phyloP scores from a whole-genome alignment of 345 rosid species.

The Arabidopsis suecica region DNA sequence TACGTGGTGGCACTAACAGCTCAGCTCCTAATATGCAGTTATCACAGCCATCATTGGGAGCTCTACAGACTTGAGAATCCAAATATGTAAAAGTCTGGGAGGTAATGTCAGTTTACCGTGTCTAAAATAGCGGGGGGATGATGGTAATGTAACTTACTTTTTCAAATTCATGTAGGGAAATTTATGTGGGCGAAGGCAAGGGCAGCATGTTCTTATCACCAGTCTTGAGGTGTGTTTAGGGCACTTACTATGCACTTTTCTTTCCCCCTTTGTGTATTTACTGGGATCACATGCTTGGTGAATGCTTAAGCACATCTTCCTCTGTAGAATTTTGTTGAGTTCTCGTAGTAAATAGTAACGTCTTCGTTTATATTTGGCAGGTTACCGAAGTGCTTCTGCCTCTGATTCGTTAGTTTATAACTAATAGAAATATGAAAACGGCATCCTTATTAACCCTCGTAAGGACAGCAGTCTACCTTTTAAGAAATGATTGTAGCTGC shows the following conservation, averaged over 20 bases:
- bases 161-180: slow-evolving; percentile 68
- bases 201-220: slow-evolving; percentile 97
- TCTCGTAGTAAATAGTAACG: slow-evolving; percentile 26
- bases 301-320: slow-evolving; percentile 20
- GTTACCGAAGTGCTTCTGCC: slow-evolving; percentile 88
- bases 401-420: slow-evolving; percentile 79
- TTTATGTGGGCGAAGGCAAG: slow-evolving; percentile 93
- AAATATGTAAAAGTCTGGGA: slow-evolving; percentile 98
- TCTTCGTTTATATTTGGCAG: slow-evolving; percentile 56
- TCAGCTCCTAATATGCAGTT: slow-evolving; percentile 71
- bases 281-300: slow-evolving; percentile 19
- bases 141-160: slow-evolving; percentile 2
- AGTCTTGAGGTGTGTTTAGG: slow-evolving; percentile 74
- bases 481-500: slow-evolving; percentile 3
- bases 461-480: slow-evolving; percentile 11
- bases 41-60: slow-evolving; percentile 73
- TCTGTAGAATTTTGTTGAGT: slow-evolving; percentile 16
- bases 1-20: slow-evolving; percentile 63
- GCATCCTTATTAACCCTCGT: neutral
- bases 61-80: slow-evolving; percentile 73
- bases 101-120: slow-evolving; percentile 55
- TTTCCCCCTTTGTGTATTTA: neutral
- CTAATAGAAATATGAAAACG: slow-evolving; percentile 2
- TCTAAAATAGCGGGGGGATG: slow-evolving; percentile 20
- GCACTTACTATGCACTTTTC: neutral